Evolutionary conservation across 306 rosid genomes (phyloP), one percentile per base, ranked within the genome.

Genomic region (Trifolium dubium): DNA sequence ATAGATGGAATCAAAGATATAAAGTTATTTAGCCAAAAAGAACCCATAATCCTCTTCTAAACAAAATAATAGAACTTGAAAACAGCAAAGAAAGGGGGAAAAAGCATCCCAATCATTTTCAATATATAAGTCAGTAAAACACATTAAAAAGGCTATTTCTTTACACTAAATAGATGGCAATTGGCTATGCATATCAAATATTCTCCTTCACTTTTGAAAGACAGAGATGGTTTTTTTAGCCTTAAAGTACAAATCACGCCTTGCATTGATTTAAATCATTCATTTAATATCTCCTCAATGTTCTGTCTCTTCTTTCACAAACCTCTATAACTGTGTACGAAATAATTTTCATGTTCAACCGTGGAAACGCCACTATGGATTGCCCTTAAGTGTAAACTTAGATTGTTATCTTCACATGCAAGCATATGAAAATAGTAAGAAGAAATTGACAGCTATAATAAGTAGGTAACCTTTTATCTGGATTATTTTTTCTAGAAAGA

Each of bases 221-320:
- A 56, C 37, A 49, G 59, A n/a, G 54, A 12, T 59, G 43, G 58
- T 8, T 34, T 72, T 60, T 50, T 51, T 5, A 0, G 15, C 71
- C 65, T 17, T 5, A 28, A 55, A 50, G 62, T 67, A 67, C 32
- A 53, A 47, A 51, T 64, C 66, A 14, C 28, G 29, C 71, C 55
- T 49, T 65, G 65, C 59, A 67, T 31, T 73, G 58, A 41, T 30
- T 75, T 61, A 47, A 18, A 39, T 71, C 66, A 60, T 62, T 19
- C 15, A 40, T 29, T 49, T 50, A 50, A 50, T 70, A 71, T 30
- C 34, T 63, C 31, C 67, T 50, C 34, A 30, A 51, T 47, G 46
- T 61, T 58, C 12, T 29, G 64, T 5, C 73, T 40, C 47, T 50
- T 54, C 19, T 51, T 15, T 70, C 51, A 29, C 49, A 50, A 78